Base-by-base conservation (phyloP, 352 stramenopile species). In the Plasmopara muralis region DNA sequence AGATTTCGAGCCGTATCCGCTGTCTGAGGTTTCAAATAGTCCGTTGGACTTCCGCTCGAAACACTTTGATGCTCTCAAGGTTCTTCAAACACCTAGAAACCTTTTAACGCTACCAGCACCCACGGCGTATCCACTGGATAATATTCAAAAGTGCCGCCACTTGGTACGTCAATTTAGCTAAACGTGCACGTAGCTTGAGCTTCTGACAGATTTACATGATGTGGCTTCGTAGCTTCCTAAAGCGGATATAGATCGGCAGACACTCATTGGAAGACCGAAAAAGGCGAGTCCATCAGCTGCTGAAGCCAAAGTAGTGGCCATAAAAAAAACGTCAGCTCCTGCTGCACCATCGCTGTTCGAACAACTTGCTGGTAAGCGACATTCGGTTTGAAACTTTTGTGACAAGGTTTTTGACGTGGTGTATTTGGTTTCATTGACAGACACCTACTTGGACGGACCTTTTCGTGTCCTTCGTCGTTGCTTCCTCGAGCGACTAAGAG, bases 111-210 rank as follows among this genome's bases (percentile, higher is more conserved):
- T 74, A 15, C 72, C 66, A 28, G 48, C 72, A n/a, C n/a, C 6
- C 2, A 57, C 43, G 39, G 50, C 58, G 43, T 56, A 57, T 55
- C 75, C 80, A 41, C 66, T 97, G 35, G 86, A 97, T 57, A 95
- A 95, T 52, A 82, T 96, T 35, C 77, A 85, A 53, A 93, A 96
- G 50, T 96, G 83, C 59, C 68, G 84, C 7, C 54, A 77, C 40
- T 55, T 94, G 55, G 76, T 89, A 64, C 9, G 64, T 70, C 31
- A 18, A 9, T 10, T 31, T 34, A 45, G 18, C 9, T 30, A 33
- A 2, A 46, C 18, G 20, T 4, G 20, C 4, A 12, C 18, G 20
- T 2, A 25, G 33, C 20, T 37, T 4, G 12, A 38, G 30, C 16
- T 28, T 47, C 31, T 39, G 7, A 18, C 1, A 14, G 37, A 0